phyloP scores from a whole-genome alignment of 2,329 filamentous ascomycete species.

The Proliferodiscus dingleyae region DNA sequence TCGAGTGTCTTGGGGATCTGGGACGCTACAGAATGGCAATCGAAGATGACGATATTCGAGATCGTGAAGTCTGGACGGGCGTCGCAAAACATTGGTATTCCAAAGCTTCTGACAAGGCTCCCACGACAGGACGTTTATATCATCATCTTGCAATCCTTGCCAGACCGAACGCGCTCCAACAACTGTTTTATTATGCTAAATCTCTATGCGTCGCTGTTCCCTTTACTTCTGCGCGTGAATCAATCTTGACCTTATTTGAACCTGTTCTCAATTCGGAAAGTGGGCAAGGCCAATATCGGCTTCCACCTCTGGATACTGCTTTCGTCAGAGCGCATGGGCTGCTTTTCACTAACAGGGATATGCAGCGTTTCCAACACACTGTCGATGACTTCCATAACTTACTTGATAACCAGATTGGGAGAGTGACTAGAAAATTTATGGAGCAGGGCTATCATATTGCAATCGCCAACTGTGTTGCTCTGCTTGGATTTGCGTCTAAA shows the following conservation, averaged over 20 bases:
- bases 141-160: conserved; percentile 83
- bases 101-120: conserved; percentile 66
- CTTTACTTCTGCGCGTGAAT: conserved; percentile 65
- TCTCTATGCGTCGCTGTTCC: conserved; percentile 54
- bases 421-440: conserved; percentile 39
- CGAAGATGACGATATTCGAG: conserved; percentile 71
- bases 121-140: conserved; percentile 72
- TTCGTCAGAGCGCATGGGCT: conserved; percentile 63
- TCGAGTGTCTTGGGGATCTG: conserved; percentile 81
- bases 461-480: conserved; percentile 38
- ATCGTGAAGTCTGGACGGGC: conserved; percentile 72
- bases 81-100: conserved; percentile 73
- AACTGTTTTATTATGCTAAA: conserved; percentile 69
- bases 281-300: conserved; percentile 33
- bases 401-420: conserved; percentile 54
- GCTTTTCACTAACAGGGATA: conserved; percentile 50
- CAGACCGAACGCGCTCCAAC: conserved; percentile 62
- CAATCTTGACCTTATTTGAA: conserved; percentile 64
- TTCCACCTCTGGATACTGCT: conserved; percentile 47
- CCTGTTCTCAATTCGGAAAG: conserved; percentile 43
- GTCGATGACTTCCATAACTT: conserved; percentile 45
- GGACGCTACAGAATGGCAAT: conserved; percentile 85
- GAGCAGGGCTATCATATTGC: conserved; percentile 52
- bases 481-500: conserved; percentile 28
- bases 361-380: conserved; percentile 42